Conservation (phyloP, 768 basidiomycete genomes). For the Suillus lakei region DNA sequence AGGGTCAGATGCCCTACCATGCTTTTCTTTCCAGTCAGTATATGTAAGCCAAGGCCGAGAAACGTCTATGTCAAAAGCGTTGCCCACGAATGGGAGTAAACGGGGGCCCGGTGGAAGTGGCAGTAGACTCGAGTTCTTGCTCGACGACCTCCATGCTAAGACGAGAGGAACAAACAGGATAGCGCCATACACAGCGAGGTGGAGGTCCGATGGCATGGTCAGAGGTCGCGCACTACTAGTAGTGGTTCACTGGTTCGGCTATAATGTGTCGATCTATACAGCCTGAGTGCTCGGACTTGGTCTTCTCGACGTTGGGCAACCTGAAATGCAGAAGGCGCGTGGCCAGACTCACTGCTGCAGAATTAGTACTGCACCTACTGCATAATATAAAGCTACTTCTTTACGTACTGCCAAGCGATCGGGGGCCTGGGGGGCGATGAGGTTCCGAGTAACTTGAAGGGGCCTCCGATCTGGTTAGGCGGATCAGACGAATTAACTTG, state of each 20-base stretch:
- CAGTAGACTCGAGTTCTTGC: background rate
- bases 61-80: constrained; percentile 10
- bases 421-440: too few species aligned
- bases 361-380: too few species aligned
- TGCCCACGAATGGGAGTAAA: constrained; percentile 19
- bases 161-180: background rate
- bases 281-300: background rate
- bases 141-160: background rate
- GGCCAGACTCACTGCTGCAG: too few species aligned
- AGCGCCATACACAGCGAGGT: background rate
- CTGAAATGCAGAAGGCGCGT: background rate
- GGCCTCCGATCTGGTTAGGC: too few species aligned
- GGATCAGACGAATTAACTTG: too few species aligned
- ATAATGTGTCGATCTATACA: background rate
- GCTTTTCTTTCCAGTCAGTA: constrained; percentile 14
- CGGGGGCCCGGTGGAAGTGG: constrained; percentile 19
- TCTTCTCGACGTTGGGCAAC: background rate
- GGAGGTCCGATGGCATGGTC: background rate
- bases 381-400: too few species aligned
- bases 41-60: constrained; percentile 18
- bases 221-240: background rate
- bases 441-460: too few species aligned
- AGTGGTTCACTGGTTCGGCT: background rate
- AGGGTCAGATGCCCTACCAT: constrained; percentile 11
- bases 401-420: too few species aligned